A percentile compares a stretch with the other conserved stretches of the same genome.
These are phyloP conservation scores for Pythium pyrilobum DNA, from an alignment of 352 stramenopile species.

Conservation along the genomic window DNA sequence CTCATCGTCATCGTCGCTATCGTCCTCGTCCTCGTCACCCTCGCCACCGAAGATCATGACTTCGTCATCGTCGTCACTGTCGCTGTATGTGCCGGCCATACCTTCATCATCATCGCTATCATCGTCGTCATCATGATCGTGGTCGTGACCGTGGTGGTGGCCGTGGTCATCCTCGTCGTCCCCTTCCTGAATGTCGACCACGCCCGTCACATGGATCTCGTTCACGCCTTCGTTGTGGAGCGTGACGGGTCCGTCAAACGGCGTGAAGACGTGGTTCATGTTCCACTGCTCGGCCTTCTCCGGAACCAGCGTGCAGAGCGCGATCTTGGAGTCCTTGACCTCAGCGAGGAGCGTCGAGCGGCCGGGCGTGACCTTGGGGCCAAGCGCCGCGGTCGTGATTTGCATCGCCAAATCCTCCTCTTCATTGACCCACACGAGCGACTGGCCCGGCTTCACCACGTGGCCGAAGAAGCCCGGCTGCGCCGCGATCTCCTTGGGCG, in stretches of 20 bases:
- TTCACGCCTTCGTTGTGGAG: constrained; percentile 72
- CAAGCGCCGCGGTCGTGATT: constrained; percentile 71
- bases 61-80: constrained; percentile 35
- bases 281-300: constrained; percentile 68
- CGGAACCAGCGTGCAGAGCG: constrained; percentile 64
- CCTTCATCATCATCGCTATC: constrained; percentile 34
- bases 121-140: constrained; percentile 17
- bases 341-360: constrained; percentile 72
- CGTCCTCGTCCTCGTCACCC: constrained; percentile 32
- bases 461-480: constrained; percentile 80
- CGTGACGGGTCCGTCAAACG: constrained; percentile 61
- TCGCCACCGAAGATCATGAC: constrained; percentile 55
- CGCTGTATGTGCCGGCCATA: constrained; percentile 20
- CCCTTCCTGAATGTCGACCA: constrained; percentile 75
- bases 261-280: constrained; percentile 72
- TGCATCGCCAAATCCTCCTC: constrained; percentile 73
- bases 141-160: constrained; percentile 20
- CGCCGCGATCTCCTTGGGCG: constrained; percentile 32
- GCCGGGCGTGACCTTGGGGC: constrained; percentile 36
- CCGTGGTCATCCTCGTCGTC: constrained; percentile 62
- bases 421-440: constrained; percentile 66
- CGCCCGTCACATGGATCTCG: constrained; percentile 73
- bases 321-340: constrained; percentile 66
- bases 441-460: constrained; percentile 54
- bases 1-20: constrained; percentile 32